Conservation (phyloP, 1,139 yeast genomes). For the Yamadazyma triangularis region DNA sequence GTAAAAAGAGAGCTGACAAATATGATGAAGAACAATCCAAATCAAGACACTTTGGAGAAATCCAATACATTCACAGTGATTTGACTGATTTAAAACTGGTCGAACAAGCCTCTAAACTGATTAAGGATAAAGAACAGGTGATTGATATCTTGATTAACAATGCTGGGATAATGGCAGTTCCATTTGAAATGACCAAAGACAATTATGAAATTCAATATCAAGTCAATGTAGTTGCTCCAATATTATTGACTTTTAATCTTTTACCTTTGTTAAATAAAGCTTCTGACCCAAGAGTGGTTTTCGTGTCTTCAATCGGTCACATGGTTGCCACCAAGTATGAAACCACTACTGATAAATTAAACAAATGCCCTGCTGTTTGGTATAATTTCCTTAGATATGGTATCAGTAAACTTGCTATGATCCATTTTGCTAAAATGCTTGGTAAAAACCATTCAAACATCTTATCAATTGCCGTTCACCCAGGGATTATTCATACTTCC, state of each 20-base stretch:
- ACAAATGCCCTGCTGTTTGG: conserved; percentile 19
- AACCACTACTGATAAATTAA: conserved; percentile 21
- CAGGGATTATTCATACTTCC: conserved; percentile 37
- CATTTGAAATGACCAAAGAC: conserved; percentile 32
- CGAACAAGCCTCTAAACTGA: conserved; percentile 23
- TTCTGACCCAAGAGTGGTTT: conserved; percentile 28
- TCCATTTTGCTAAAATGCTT: conserved; percentile 26
- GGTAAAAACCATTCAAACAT: conserved; percentile 28
- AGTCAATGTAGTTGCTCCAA: conserved; percentile 34
- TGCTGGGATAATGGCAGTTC: conserved; percentile 42
- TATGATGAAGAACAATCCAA: conserved; percentile 14
- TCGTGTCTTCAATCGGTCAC: conserved; percentile 34
- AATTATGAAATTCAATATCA: conserved; percentile 40
- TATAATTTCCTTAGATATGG: conserved; percentile 35
- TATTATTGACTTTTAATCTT: conserved; percentile 28
- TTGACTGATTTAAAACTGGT: conserved; percentile 29
- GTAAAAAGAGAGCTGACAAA: conserved; percentile 11
- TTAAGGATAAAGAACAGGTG: conserved; percentile 20
- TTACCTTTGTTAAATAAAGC: conserved; percentile 25
- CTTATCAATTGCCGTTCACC: conserved; percentile 33
- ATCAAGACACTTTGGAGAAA: conserved; percentile 20
- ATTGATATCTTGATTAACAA: conserved; percentile 35
- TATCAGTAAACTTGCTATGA: conserved; percentile 28
- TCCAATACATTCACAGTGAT: conserved; percentile 28
- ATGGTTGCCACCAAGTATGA: conserved; percentile 18